Conservation (phyloP, 306 rosid genomes). For the Acacia crassicarpa region DNA sequence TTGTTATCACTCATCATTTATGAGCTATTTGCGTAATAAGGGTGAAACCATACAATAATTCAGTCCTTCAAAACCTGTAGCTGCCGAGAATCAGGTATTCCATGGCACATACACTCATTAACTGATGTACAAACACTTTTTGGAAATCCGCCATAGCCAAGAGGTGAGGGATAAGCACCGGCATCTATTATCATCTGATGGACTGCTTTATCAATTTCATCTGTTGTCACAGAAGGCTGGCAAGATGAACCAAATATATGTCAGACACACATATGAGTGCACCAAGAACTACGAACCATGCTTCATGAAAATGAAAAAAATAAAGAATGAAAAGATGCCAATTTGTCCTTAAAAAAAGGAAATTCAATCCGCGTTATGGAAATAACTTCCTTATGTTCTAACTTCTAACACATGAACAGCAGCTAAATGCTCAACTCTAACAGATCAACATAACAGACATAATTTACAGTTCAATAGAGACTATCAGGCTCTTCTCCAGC, state of each 20-base stretch:
- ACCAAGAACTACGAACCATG: neutral
- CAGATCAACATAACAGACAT: neutral
- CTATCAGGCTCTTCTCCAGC: neutral
- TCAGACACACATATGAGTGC: conserved; percentile 8
- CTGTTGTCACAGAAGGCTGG: conserved; percentile 89
- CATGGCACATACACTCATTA: conserved; percentile 99
- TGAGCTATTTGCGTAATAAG: conserved; percentile 27
- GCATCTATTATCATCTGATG: conserved; percentile 94
- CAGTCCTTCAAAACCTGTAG: conserved; percentile 64
- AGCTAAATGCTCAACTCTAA: neutral
- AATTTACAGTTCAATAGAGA: neutral
- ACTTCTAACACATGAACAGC: conserved; percentile 7
- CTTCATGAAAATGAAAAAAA: neutral
- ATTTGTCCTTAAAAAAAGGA: neutral
- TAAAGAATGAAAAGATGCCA: conserved; percentile 3
- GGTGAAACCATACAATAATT: conserved; percentile 12
- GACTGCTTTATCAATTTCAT: conserved; percentile 94
- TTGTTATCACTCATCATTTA: conserved; percentile 26
- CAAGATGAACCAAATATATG: conserved; percentile 22
- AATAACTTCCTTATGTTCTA: neutral
- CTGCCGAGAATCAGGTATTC: conserved; percentile 94
- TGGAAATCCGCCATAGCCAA: conserved; percentile 99
- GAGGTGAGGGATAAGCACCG: conserved; percentile 98
- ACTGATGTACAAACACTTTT: conserved; percentile 98
- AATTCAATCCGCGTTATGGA: conserved; percentile 1